phyloP scores from a whole-genome alignment of 495 filamentous ascomycete genomes.

The Tuber borchii region DNA sequence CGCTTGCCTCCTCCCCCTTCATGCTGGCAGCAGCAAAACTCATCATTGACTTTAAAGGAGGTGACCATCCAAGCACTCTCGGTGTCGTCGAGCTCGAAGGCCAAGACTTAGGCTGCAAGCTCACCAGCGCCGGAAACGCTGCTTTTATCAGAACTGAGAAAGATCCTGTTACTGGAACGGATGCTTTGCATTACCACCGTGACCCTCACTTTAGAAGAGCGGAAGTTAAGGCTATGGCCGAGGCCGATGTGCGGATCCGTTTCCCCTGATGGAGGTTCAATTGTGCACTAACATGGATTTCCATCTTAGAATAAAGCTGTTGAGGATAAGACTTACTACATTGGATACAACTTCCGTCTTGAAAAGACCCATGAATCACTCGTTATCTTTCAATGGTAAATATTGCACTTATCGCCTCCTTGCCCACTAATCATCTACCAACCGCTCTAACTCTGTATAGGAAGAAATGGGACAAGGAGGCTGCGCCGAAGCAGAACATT shows the following conservation, averaged over 20 bases:
- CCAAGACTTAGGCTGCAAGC: constrained; percentile 30
- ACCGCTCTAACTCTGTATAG: constrained; percentile 1
- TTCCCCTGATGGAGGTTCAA: not conserved
- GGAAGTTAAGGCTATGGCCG: constrained; percentile 39
- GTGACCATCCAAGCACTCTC: constrained; percentile 21
- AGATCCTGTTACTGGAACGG: constrained; percentile 28
- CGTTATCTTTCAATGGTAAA: constrained; percentile 42
- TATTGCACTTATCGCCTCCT: not conserved
- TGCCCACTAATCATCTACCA: too few relatives aligned
- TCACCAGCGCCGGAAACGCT: constrained; percentile 26
- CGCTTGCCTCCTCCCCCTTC: constrained; percentile 12
- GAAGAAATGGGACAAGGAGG: constrained; percentile 28
- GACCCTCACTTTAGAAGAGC: constrained; percentile 41
- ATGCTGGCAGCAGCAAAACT: constrained; percentile 19
- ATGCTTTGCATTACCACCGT: constrained; percentile 40
- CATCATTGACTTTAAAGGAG: constrained; percentile 35
- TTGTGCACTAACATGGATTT: not conserved
- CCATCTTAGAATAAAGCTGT: constrained; percentile 16
- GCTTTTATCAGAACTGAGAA: constrained; percentile 37
- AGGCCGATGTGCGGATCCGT: not conserved
- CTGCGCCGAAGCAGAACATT: constrained; percentile 38
- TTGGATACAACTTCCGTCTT: constrained; percentile 42
- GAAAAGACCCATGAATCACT: constrained; percentile 29
- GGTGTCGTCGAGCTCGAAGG: constrained; percentile 35
- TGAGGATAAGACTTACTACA: constrained; percentile 40